A percentile compares a stretch with the other conserved stretches of the same genome.
phyloP scores from a whole-genome alignment of 768 basidiomycete genomes.

The Kwoniella newhampshirensis region DNA sequence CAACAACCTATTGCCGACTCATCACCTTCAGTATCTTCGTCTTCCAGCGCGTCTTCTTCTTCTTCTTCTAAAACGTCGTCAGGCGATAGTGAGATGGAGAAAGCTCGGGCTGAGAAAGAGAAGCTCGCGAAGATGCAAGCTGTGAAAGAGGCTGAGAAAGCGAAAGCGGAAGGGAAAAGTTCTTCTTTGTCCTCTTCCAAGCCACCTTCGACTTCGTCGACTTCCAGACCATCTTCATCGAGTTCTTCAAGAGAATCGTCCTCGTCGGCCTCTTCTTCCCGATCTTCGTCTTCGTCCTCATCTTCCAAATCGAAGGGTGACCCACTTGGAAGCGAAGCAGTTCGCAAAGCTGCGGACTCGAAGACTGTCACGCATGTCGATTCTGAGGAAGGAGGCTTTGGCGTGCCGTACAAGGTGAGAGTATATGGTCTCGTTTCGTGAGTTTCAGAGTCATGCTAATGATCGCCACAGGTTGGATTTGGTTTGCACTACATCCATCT shows the following conservation, averaged over 20 bases:
- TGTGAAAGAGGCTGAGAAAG: slow-evolving; percentile 25
- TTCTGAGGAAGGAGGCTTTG: slow-evolving; percentile 13
- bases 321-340: slow-evolving; percentile 22
- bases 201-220: slow-evolving; percentile 1
- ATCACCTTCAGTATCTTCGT: slow-evolving; percentile 9
- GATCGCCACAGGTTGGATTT: slow-evolving; percentile 28
- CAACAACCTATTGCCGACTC: slow-evolving; percentile 2
- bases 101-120: slow-evolving; percentile 24
- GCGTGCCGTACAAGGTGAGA: slow-evolving; percentile 29
- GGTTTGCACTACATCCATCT: slow-evolving; percentile 48
- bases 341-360: slow-evolving; percentile 31
- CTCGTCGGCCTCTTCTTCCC: slow-evolving; percentile 7
- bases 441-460: background rate
- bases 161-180: slow-evolving; percentile 1
- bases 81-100: slow-evolving; percentile 3
- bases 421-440: too few relatives aligned
- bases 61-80: slow-evolving; percentile 10
- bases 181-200: slow-evolving; percentile 3
- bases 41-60: slow-evolving; percentile 8
- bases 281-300: slow-evolving; percentile 10
- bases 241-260: slow-evolving; percentile 13
- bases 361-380: slow-evolving; percentile 29
- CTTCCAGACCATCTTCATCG: slow-evolving; percentile 12
- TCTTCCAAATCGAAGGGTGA: slow-evolving; percentile 4
- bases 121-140: slow-evolving; percentile 36